Percentiles rank a stretch among this genome's conserved stretches.
phyloP scores from a whole-genome alignment of 768 basidiomycete species.

The Sporobolomyces phaffii region DNA sequence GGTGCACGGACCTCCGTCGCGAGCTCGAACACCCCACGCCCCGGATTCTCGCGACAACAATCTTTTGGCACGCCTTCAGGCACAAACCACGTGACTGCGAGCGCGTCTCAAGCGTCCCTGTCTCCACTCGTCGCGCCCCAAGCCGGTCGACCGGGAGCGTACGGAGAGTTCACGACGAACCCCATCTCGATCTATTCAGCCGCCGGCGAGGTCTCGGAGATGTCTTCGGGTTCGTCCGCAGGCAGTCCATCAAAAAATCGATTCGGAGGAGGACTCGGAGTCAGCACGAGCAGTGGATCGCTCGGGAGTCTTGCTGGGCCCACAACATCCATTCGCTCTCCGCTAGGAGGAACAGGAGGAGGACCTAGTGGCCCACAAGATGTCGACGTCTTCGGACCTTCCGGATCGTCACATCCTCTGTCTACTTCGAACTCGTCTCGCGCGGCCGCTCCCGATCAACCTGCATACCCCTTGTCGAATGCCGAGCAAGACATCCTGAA shows the following conservation, averaged over 20 bases:
- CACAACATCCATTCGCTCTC: neutral
- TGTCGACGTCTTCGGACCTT: constrained; percentile 3
- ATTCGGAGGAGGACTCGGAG: constrained; percentile 1
- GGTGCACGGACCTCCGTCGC: neutral
- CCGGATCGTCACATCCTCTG: neutral
- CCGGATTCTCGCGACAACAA: neutral
- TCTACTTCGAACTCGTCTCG: neutral
- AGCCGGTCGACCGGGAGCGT: constrained; percentile 7
- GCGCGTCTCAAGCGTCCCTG: constrained; percentile 16
- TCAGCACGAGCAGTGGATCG: neutral
- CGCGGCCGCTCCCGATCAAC: neutral
- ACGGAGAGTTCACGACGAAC: constrained; percentile 1
- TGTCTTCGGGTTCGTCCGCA: neutral
- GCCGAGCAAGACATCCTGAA: constrained; percentile 24
- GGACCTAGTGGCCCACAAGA: neutral
- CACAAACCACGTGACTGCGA: constrained; percentile 5
- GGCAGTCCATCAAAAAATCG: constrained; percentile 9
- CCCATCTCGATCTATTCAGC: constrained; percentile 25
- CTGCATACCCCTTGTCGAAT: constrained; percentile 9
- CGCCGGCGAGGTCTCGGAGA: constrained; percentile 15
- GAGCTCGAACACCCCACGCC: neutral
- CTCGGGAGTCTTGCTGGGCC: neutral
- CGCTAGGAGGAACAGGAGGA: neutral
- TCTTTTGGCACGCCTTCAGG: neutral
- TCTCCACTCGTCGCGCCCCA: neutral